Conservation (phyloP, 768 basidiomycete genomes). For the Pulveroboletus sp. region DNA sequence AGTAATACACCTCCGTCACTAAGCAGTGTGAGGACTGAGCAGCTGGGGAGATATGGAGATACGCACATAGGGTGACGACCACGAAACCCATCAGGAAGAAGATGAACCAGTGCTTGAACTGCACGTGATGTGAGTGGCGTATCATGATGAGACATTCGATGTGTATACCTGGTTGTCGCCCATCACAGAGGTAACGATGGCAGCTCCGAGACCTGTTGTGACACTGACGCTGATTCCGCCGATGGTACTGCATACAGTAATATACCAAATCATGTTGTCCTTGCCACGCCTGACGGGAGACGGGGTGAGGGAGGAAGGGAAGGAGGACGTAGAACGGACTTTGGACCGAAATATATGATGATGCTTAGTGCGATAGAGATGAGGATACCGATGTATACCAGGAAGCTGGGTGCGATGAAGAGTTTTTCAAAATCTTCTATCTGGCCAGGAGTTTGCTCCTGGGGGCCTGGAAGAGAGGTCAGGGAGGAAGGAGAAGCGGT, state of each 20-base stretch:
- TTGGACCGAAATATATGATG: conserved; percentile 79
- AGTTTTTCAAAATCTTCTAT: conserved; percentile 71
- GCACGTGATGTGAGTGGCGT: conserved; percentile 1
- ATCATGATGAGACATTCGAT: neutral
- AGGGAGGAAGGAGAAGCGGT: neutral
- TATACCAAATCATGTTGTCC: conserved; percentile 93
- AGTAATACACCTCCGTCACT: conserved; percentile 92
- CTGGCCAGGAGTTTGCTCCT: conserved; percentile 64
- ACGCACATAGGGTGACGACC: conserved; percentile 71
- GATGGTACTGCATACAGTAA: conserved; percentile 92
- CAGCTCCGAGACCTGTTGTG: conserved; percentile 88
- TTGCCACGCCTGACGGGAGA: conserved; percentile 63
- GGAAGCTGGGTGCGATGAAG: conserved; percentile 81
- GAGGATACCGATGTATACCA: conserved; percentile 62
- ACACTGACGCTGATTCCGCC: conserved; percentile 94
- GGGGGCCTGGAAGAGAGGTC: conserved; percentile 46
- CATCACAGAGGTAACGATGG: conserved; percentile 76
- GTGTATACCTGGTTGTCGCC: conserved; percentile 71
- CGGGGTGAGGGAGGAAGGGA: neutral
- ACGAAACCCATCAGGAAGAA: conserved; percentile 87
- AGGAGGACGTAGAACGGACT: conserved; percentile 36
- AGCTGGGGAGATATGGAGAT: neutral
- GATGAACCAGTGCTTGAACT: conserved; percentile 92
- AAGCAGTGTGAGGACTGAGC: conserved; percentile 6
- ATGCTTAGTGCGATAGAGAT: conserved; percentile 65